Conservation (phyloP, 768 basidiomycete species). For the Zangia roseola region DNA sequence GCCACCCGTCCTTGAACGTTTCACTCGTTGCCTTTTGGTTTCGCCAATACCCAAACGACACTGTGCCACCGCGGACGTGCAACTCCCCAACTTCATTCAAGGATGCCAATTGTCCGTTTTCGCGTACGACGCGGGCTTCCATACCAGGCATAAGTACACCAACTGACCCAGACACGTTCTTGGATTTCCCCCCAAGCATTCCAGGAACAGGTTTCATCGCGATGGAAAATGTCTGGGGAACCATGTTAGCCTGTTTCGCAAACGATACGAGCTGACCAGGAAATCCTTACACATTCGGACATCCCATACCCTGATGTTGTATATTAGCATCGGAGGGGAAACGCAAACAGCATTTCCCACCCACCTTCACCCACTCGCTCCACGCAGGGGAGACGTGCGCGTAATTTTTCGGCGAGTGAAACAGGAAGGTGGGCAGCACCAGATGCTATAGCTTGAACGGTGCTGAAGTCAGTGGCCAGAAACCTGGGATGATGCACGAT, state of each 20-base stretch:
- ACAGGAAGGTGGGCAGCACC: slow-evolving; percentile 72
- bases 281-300: slow-evolving; percentile 57
- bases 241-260: not conserved
- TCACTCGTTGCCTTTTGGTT: slow-evolving; percentile 64
- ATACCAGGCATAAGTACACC: slow-evolving; percentile 65
- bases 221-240: slow-evolving; percentile 52
- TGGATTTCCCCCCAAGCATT: slow-evolving; percentile 42
- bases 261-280: not conserved
- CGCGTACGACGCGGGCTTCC: slow-evolving; percentile 58
- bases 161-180: slow-evolving; percentile 40
- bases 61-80: slow-evolving; percentile 51
- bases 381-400: slow-evolving; percentile 35
- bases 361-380: slow-evolving; percentile 46
- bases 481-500: slow-evolving; percentile 54
- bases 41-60: slow-evolving; percentile 70
- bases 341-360: slow-evolving; percentile 5
- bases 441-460: slow-evolving; percentile 40
- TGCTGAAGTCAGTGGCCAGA: slow-evolving; percentile 50
- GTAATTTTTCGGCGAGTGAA: slow-evolving; percentile 46
- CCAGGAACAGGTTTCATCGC: slow-evolving; percentile 46
- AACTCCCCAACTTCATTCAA: slow-evolving; percentile 66
- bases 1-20: slow-evolving; percentile 70
- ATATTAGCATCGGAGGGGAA: not conserved
- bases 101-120: slow-evolving; percentile 55
- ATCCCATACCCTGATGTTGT: slow-evolving; percentile 61